A percentile compares a stretch with the other conserved stretches of the same genome.
Evolutionary conservation across 768 basidiomycete species (phyloP).

Genomic region (Hemileccinum rubropunctum): DNA sequence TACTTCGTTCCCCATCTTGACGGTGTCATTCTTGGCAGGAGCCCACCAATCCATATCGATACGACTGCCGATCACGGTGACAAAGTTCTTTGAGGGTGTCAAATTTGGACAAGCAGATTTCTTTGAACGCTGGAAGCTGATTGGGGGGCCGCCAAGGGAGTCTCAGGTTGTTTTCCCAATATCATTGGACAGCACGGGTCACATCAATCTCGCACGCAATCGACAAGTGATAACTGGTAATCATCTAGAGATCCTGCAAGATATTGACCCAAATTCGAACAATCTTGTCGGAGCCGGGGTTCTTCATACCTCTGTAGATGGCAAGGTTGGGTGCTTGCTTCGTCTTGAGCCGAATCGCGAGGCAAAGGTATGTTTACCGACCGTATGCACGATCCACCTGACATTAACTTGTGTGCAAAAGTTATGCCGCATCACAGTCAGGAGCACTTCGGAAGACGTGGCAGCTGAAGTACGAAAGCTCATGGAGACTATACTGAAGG

Average conservation of each 20-base stretch:
- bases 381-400: not conserved
- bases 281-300: slow-evolving; percentile 97
- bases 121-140: slow-evolving; percentile 98
- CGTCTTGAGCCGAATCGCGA: slow-evolving; percentile 94
- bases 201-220: slow-evolving; percentile 73
- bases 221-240: slow-evolving; percentile 76
- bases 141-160: slow-evolving; percentile 93
- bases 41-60: slow-evolving; percentile 85
- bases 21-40: slow-evolving; percentile 89
- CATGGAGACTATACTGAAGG: slow-evolving; percentile 39
- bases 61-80: slow-evolving; percentile 80
- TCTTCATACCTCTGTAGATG: slow-evolving; percentile 84
- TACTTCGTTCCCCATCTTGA: slow-evolving; percentile 69
- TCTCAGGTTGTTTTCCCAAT: slow-evolving; percentile 87
- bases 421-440: slow-evolving; percentile 90
- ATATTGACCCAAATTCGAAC: slow-evolving; percentile 90
- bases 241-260: slow-evolving; percentile 71
- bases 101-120: slow-evolving; percentile 81
- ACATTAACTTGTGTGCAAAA: slow-evolving; percentile 29
- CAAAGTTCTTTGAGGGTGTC: slow-evolving; percentile 94
- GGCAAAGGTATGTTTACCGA: slow-evolving; percentile 67
- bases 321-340: slow-evolving; percentile 94
- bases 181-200: slow-evolving; percentile 57
- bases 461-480: slow-evolving; percentile 65
- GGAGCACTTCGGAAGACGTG: slow-evolving; percentile 93